These are phyloP conservation scores for Clavariopsis aquatica DNA, from an alignment of 495 filamentous ascomycete species.

Conservation along the genomic window DNA sequence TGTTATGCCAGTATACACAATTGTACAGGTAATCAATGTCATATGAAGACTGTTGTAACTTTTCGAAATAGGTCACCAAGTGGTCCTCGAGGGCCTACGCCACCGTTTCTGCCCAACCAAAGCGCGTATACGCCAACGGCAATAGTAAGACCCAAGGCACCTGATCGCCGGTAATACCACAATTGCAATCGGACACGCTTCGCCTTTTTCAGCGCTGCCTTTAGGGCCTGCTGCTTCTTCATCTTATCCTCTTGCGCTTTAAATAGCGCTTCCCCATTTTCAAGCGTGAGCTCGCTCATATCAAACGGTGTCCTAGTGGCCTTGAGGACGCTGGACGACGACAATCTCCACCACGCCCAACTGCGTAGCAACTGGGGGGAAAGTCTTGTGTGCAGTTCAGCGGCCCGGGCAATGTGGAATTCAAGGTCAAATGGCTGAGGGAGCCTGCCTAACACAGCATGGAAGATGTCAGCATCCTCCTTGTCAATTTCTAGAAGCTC, in stretches of 20 bases:
- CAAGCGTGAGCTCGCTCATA: constrained; percentile 52
- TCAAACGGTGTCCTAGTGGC: constrained; percentile 60
- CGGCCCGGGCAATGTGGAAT: constrained; percentile 64
- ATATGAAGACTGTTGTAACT: constrained; percentile 1
- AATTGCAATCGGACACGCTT: constrained; percentile 9
- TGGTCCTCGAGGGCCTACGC: background rate
- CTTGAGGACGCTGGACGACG: constrained; percentile 77
- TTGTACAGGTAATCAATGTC: background rate
- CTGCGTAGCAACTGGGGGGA: constrained; percentile 72
- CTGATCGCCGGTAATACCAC: constrained; percentile 29
- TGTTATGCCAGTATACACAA: background rate
- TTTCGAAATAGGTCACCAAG: constrained; percentile 16
- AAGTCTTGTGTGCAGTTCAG: constrained; percentile 59
- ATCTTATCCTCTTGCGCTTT: constrained; percentile 68
- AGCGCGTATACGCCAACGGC: constrained; percentile 31
- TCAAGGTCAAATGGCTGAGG: constrained; percentile 85
- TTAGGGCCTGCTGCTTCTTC: constrained; percentile 44
- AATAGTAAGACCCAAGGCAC: constrained; percentile 27
- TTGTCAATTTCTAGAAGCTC: constrained; percentile 78
- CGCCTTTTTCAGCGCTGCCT: constrained; percentile 4
- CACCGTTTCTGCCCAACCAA: constrained; percentile 26
- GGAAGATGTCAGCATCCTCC: constrained; percentile 93
- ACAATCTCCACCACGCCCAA: constrained; percentile 69
- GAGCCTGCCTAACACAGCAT: constrained; percentile 83
- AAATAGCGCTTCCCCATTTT: constrained; percentile 66